Base-by-base conservation (phyloP, 148 eudicot genomes). In the Tetragonia tetragonoides region DNA sequence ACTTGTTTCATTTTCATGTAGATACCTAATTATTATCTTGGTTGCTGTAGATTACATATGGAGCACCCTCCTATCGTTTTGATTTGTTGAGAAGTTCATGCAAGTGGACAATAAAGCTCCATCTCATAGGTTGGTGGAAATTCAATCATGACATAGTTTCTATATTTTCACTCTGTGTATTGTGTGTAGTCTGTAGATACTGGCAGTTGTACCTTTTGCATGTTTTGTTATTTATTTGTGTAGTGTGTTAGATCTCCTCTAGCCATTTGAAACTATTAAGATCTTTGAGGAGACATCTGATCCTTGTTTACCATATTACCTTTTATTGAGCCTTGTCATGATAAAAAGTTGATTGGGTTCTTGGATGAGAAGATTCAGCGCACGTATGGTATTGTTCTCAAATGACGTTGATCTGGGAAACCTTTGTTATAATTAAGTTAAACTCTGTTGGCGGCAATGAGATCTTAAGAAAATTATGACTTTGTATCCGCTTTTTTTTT, bases 41-140 rank as follows among this genome's bases (percentile, higher is more conserved):
- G 61, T 60, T 80, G 75, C 44, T 81, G 85, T 86, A 94, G 98
- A 85, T 94, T 67, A 94, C 98, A 72, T 94, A 94, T 81, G 98
- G 98, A 78, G 89, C 92, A 66, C 98, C 98, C 69, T 82, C 77
- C 74, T 89, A 82, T 80, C 94, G 97, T 67, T 76, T 92, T 54
- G 85, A 68, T 75, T 79, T 92, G 76, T 75, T 94, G 80, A 85
- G 81, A 86, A 87, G 80, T 37, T 81, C 87, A 37, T 67, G 81
- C 81, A 68, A 83, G 7, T 90, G 93, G 96, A 82, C 87, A 59
- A 86, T 89, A 67, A 92, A 90, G 79, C 95, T 94, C 56, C 98
- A 94, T 70, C 86, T 94, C 62, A 92, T 92, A 88, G 95, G 95
- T 94, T 54, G 60, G 87, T 75, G 37, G 73, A 78, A 34, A 23